These are phyloP conservation scores for Scleroderma citrinum DNA, from an alignment of 768 basidiomycete genomes.

Conservation along the genomic window DNA sequence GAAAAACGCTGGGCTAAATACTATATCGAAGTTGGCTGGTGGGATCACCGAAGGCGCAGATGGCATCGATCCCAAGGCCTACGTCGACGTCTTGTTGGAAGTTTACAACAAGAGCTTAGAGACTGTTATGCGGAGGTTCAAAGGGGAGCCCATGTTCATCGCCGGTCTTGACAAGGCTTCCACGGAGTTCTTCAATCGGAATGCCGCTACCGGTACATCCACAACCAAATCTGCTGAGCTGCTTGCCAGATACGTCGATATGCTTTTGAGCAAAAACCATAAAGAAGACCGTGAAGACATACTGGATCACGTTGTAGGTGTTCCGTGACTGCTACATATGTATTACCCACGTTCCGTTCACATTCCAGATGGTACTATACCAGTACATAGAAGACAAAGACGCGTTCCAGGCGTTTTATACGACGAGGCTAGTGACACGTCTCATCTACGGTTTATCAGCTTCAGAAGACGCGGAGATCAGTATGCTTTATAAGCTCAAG, in stretches of 20 bases:
- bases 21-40: constrained; percentile 65
- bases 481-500: constrained; percentile 97
- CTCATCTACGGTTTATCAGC: constrained; percentile 87
- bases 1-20: constrained; percentile 79
- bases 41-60: constrained; percentile 51
- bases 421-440: constrained; percentile 87
- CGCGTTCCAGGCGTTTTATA: constrained; percentile 97
- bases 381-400: constrained; percentile 98
- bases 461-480: constrained; percentile 93
- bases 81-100: constrained; percentile 87
- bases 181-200: constrained; percentile 91
- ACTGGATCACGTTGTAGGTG: constrained; percentile 79
- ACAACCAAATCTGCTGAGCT: constrained; percentile 86
- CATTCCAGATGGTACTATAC: constrained; percentile 85
- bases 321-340: neutral
- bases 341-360: constrained; percentile 6
- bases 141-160: constrained; percentile 89
- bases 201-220: constrained; percentile 79
- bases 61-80: constrained; percentile 83
- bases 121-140: constrained; percentile 83
- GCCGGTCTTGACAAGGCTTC: constrained; percentile 93
- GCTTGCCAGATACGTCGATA: constrained; percentile 87
- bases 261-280: constrained; percentile 87
- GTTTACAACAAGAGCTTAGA: constrained; percentile 91
- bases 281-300: constrained; percentile 88